Conservation (phyloP, 1,139 yeast species). For the Debaryomyces nepalensis region DNA sequence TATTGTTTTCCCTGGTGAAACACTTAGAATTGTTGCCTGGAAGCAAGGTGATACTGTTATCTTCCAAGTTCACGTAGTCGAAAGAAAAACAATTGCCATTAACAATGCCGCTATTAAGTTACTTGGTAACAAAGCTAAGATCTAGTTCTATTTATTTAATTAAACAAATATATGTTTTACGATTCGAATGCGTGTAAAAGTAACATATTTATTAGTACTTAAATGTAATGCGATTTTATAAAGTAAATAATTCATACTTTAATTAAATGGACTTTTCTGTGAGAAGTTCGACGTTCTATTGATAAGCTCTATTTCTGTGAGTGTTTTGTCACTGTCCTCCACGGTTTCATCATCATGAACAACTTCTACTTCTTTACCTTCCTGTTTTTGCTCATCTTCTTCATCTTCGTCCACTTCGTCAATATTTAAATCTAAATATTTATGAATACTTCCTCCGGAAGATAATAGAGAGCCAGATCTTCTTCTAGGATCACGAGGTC, state of each 20-base stretch:
- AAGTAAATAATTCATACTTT: neutral
- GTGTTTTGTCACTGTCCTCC: conserved; percentile 9
- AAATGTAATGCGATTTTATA: neutral
- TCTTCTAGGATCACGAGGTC: conserved; percentile 24
- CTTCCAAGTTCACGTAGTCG: conserved; percentile 84
- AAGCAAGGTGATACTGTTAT: conserved; percentile 67
- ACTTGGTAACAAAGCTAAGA: conserved; percentile 46
- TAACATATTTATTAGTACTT: conserved; percentile 2
- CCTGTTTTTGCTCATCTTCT: too few relatives aligned
- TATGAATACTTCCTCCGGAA: conserved; percentile 30
- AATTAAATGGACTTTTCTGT: conserved; percentile 10
- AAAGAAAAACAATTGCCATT: conserved; percentile 78
- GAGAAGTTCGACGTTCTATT: conserved; percentile 4
- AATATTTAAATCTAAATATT: conserved; percentile 27
- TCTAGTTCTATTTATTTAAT: conserved; percentile 23
- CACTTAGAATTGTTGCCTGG: conserved; percentile 84
- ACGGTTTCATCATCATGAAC: too few relatives aligned
- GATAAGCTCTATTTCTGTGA: conserved; percentile 9
- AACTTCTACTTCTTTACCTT: too few relatives aligned
- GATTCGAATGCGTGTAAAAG: neutral
- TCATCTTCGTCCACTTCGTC: conserved; percentile 37
- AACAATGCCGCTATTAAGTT: conserved; percentile 88
- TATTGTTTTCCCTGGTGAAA: conserved; percentile 97
- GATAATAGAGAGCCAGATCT: conserved; percentile 28
- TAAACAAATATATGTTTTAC: neutral